Conservation (phyloP, 148 eudicot genomes). For the Nyssa sinensis region DNA sequence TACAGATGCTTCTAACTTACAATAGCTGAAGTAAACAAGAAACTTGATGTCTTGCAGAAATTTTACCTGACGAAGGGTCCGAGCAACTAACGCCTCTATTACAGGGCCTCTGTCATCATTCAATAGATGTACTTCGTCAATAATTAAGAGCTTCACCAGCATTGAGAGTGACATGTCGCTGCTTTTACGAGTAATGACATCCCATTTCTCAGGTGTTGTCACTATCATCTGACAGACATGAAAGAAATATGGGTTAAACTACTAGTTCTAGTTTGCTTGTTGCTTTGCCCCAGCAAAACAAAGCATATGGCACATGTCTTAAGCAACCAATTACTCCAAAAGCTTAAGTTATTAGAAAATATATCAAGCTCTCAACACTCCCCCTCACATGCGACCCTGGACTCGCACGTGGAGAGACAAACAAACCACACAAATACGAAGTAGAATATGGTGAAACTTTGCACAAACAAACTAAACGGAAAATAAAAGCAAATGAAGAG, state of each 20-base stretch:
- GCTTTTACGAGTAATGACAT: conserved; percentile 98
- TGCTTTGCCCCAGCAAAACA: conserved; percentile 11
- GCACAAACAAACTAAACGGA: too few relatives aligned
- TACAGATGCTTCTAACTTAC: too few relatives aligned
- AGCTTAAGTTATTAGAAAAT: too few relatives aligned
- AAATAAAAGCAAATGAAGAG: too few relatives aligned
- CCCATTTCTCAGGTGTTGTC: conserved; percentile 99
- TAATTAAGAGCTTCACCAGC: conserved; percentile 94
- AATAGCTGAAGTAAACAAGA: too few relatives aligned
- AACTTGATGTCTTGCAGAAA: neutral
- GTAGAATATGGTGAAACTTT: too few relatives aligned
- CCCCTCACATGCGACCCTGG: too few relatives aligned
- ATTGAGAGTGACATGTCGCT: conserved; percentile 95
- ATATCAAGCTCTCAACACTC: too few relatives aligned
- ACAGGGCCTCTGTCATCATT: conserved; percentile 99
- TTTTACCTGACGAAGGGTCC: conserved; percentile 93
- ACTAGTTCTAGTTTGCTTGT: neutral
- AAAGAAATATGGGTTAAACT: conserved; percentile 9
- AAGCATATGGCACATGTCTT: neutral
- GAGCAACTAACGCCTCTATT: conserved; percentile 97
- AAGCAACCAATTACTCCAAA: too few relatives aligned
- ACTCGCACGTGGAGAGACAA: too few relatives aligned
- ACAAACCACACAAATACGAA: too few relatives aligned
- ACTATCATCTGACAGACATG: conserved; percentile 79
- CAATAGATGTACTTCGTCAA: conserved; percentile 97